Base-by-base conservation (phyloP, 495 filamentous ascomycete species). In the Aspergillus egyptiacus region DNA sequence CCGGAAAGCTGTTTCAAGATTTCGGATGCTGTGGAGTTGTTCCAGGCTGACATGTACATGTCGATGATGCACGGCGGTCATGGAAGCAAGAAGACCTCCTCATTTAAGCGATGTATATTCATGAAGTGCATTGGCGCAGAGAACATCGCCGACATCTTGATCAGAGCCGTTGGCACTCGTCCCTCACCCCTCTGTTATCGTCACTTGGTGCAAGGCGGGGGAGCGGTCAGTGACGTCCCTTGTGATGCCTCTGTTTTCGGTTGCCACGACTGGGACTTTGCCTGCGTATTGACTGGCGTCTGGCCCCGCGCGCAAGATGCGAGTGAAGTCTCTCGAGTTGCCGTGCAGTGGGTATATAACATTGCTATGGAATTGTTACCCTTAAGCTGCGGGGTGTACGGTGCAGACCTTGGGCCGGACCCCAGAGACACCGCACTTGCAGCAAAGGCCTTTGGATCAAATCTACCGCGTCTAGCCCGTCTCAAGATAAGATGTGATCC, bases 91-190 rank as follows among this genome's bases (percentile, higher is more conserved):
- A 82, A 80, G 62, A 83, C 78, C 1, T 81, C 73, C 40, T 74
- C 80, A 15, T 83, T 85, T 69, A 83, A 83, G 67, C 73, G 80
- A 64, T 83, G 80, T 59, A 40, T 83, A 53, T 83, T 83, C 56
- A 65, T 85, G 33, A 78, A 77, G 53, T 0, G 55, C 50, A 75
- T 83, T 46, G 73, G 69, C 66, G 47, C 38, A 65, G 48, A 19
- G 14, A 54, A 60, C 40, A 36, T 82, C 19, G 56, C 59, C 28
- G 51, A 68, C 4, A 44, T 48, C n/a, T 65, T 82, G 41, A 46
- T 77, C 30, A 51, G 51, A 22, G 75, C 78, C 15, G 23, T 83
- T 37, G 53, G 71, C 51, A 66, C 52, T 59, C 74, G 78, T 50
- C 78, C 80, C 19, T 66, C 78, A 15, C 66, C 73, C 40, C 61